phyloP scores from a whole-genome alignment of 768 basidiomycete species.

The Boletus patriciae region DNA sequence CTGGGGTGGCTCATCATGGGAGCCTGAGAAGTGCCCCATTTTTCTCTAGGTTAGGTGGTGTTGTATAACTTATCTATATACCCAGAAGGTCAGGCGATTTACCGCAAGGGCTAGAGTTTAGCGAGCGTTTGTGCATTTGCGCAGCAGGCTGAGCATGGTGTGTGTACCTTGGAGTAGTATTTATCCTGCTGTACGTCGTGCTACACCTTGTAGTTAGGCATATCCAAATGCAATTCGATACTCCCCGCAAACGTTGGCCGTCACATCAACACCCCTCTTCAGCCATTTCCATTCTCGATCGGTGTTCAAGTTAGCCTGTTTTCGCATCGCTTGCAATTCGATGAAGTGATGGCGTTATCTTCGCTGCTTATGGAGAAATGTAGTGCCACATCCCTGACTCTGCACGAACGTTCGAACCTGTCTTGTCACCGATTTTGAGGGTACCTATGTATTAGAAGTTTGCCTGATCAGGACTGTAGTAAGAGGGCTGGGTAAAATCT shows the following conservation, averaged over 20 bases:
- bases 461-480: not conserved
- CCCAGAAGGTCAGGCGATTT: not conserved
- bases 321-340: not conserved
- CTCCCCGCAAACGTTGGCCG: not conserved
- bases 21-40: not conserved
- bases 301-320: not conserved
- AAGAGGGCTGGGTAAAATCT: no score
- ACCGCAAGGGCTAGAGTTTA: not conserved
- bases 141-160: not conserved
- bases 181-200: not conserved
- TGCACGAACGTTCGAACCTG: not conserved
- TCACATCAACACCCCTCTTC: not conserved
- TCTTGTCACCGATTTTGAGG: not conserved
- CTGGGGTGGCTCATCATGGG: not conserved
- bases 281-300: no score
- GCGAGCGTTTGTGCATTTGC: not conserved
- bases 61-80: conserved; percentile 2
- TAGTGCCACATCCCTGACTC: not conserved
- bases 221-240: no score
- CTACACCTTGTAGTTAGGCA: not conserved
- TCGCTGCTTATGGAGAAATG: not conserved
- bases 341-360: not conserved
- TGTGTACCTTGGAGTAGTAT: not conserved
- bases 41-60: not conserved
- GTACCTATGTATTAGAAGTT: not conserved